Evolutionary conservation across 257 asterid genomes (phyloP).

Genomic region (Solanum corneliomulleri): DNA sequence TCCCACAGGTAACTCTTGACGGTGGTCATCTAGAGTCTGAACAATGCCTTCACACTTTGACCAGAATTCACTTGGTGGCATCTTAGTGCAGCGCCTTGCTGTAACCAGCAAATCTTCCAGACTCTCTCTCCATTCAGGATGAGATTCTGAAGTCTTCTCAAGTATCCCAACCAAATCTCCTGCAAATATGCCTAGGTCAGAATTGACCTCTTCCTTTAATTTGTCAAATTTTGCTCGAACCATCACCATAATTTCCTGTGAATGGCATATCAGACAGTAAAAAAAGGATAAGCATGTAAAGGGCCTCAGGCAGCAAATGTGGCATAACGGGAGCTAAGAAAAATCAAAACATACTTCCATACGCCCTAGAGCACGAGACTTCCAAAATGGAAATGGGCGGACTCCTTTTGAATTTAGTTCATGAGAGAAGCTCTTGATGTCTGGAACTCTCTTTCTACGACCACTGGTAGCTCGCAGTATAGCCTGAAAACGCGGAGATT

Average conservation of each 20-base stretch:
- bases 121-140: slow-evolving; percentile 57
- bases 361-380: slow-evolving; percentile 82
- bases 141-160: slow-evolving; percentile 56
- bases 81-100: slow-evolving; percentile 77
- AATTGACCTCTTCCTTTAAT: slow-evolving; percentile 72
- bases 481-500: slow-evolving; percentile 96
- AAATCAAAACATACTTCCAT: slow-evolving; percentile 53
- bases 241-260: slow-evolving; percentile 72
- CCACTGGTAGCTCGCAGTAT: slow-evolving; percentile 81
- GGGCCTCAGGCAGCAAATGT: slow-evolving; percentile 2
- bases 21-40: slow-evolving; percentile 81
- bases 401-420: slow-evolving; percentile 94
- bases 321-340: slow-evolving; percentile 3
- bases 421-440: slow-evolving; percentile 90
- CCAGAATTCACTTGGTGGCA: slow-evolving; percentile 87
- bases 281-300: background rate
- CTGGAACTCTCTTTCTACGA: slow-evolving; percentile 49
- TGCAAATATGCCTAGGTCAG: slow-evolving; percentile 78
- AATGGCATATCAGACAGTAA: slow-evolving; percentile 4
- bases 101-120: slow-evolving; percentile 78
- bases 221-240: slow-evolving; percentile 72
- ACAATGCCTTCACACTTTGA: slow-evolving; percentile 77
- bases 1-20: slow-evolving; percentile 83
- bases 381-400: slow-evolving; percentile 90
- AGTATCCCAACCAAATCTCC: slow-evolving; percentile 80